phyloP scores from a whole-genome alignment of 805 yeast genomes.

The Debaryomyces prosopidis region DNA sequence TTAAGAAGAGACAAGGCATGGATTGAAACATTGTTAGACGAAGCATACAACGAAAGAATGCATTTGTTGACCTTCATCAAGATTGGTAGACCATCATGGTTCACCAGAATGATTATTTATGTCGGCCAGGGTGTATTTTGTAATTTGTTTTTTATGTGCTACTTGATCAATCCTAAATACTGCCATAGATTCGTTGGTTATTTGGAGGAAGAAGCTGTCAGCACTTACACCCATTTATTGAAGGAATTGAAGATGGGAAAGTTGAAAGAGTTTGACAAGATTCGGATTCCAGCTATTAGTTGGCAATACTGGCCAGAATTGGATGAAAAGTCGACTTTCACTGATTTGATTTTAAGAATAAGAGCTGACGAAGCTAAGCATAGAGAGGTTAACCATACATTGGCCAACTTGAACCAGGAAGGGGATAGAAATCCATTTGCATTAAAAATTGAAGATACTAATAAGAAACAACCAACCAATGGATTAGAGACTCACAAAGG shows the following conservation, averaged over 20 bases:
- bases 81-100: conserved; percentile 61
- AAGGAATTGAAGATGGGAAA: conserved; percentile 53
- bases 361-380: conserved; percentile 81
- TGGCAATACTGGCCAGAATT: conserved; percentile 61
- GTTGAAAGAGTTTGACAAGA: conserved; percentile 47
- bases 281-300: conserved; percentile 59
- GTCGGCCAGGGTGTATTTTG: conserved; percentile 72
- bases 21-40: conserved; percentile 72
- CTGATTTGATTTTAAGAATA: conserved; percentile 58
- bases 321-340: conserved; percentile 50
- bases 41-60: conserved; percentile 79
- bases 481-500: conserved; percentile 33
- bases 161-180: conserved; percentile 57
- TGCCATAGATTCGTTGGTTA: conserved; percentile 80
- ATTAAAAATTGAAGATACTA: conserved; percentile 35
- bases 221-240: conserved; percentile 62
- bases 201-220: conserved; percentile 74
- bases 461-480: conserved; percentile 37
- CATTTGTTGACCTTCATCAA: conserved; percentile 69
- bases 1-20: conserved; percentile 70
- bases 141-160: conserved; percentile 61
- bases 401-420: conserved; percentile 58
- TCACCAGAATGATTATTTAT: conserved; percentile 54
- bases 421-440: conserved; percentile 71
- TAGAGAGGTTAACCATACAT: conserved; percentile 76